Conservation (phyloP, 495 filamentous ascomycete species). For the Aspergillus biplanus region DNA sequence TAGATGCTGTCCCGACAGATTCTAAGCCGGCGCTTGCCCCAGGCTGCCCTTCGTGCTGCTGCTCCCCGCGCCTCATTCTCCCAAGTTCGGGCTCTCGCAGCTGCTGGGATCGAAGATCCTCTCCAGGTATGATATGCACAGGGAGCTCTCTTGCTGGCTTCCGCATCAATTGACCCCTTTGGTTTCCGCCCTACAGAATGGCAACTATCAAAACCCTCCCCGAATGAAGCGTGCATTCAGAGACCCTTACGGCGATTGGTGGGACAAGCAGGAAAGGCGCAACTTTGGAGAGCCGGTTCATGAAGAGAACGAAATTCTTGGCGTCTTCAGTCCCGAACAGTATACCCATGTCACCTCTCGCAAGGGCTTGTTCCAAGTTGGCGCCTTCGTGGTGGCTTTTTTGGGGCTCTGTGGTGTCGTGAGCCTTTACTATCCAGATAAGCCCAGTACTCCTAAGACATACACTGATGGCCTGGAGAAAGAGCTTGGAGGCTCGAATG, state of each 20-base stretch:
- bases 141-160: slow-evolving; percentile 11
- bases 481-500: slow-evolving; percentile 76
- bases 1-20: slow-evolving; percentile 73
- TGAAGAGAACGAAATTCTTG: slow-evolving; percentile 95
- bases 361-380: slow-evolving; percentile 74
- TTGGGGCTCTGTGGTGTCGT: slow-evolving; percentile 72
- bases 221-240: slow-evolving; percentile 81
- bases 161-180: slow-evolving; percentile 22
- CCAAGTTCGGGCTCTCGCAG: slow-evolving; percentile 52
- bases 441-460: slow-evolving; percentile 72
- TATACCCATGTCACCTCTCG: slow-evolving; percentile 81
- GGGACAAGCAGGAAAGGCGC: slow-evolving; percentile 94
- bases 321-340: slow-evolving; percentile 85
- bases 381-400: slow-evolving; percentile 71
- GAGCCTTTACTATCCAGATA: slow-evolving; percentile 82
- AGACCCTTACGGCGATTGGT: slow-evolving; percentile 93
- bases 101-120: slow-evolving; percentile 73
- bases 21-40: slow-evolving; percentile 50
- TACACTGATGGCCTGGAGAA: slow-evolving; percentile 83
- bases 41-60: slow-evolving; percentile 50
- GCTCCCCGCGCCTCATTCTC: slow-evolving; percentile 57
- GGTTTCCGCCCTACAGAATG: slow-evolving; percentile 63
- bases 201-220: slow-evolving; percentile 88
- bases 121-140: slow-evolving; percentile 63
- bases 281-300: slow-evolving; percentile 96